A percentile compares a stretch with the other conserved stretches of the same genome.
Conservation (phyloP, 75 land plant genomes). For the Chamaecyparis obtusa region DNA sequence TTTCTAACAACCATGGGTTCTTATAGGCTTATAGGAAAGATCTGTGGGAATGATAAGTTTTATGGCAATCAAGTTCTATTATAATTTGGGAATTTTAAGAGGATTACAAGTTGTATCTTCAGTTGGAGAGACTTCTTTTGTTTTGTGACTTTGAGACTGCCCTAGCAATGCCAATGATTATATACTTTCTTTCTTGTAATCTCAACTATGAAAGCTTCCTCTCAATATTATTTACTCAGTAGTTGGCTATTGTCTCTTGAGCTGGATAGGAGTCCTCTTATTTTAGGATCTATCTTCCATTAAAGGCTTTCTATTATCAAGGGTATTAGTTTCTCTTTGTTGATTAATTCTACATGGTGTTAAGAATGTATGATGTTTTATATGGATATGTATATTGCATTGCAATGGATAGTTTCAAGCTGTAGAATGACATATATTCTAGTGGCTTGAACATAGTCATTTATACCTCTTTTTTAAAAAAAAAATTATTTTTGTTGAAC, state of each 20-base stretch:
- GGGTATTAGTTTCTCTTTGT: background rate
- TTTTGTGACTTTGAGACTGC: background rate
- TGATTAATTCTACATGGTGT: background rate
- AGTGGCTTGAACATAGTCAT: background rate
- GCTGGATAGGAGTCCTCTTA: background rate
- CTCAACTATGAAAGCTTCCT: background rate
- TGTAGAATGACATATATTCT: background rate
- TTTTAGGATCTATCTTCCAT: background rate
- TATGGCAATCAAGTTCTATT: background rate
- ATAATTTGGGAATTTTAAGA: background rate
- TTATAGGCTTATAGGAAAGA: background rate
- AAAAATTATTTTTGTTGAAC: background rate
- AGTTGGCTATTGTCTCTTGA: background rate
- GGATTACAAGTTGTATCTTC: background rate
- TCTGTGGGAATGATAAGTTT: background rate
- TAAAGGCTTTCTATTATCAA: background rate
- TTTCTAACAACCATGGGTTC: background rate
- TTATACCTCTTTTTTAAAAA: background rate
- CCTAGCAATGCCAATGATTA: background rate
- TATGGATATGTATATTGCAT: background rate
- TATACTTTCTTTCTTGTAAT: background rate
- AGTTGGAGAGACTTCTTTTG: background rate
- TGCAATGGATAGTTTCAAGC: background rate
- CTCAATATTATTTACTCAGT: background rate
- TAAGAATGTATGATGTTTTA: background rate